A percentile compares a stretch with the other conserved stretches of the same genome.
Evolutionary conservation across 2,329 filamentous ascomycete species (phyloP).

Genomic region (Biscogniauxia sp.): DNA sequence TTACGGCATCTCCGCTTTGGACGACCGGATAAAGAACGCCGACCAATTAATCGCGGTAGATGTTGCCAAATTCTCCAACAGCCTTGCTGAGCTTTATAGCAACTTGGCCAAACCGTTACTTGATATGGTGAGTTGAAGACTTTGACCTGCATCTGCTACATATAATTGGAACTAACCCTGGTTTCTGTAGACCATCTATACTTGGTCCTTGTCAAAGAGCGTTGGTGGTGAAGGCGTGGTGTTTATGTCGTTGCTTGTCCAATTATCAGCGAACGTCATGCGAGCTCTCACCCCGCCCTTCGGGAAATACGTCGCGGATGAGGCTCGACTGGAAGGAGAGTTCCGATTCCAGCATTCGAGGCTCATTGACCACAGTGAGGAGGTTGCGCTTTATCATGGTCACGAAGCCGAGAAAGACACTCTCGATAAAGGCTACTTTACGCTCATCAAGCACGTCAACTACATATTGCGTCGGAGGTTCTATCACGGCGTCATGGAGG

Average conservation of each 20-base stretch:
- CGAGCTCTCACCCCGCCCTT: conserved; percentile 92
- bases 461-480: conserved; percentile 85
- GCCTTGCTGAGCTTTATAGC: conserved; percentile 89
- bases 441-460: conserved; percentile 98
- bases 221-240: conserved; percentile 96
- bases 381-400: conserved; percentile 87
- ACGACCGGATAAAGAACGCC: conserved; percentile 97
- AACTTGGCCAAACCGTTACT: conserved; percentile 92
- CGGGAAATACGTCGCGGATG: conserved; percentile 95
- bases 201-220: conserved; percentile 86
- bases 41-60: conserved; percentile 97
- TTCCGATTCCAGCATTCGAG: conserved; percentile 94
- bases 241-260: conserved; percentile 91
- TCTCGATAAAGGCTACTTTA: conserved; percentile 97
- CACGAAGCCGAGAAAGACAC: conserved; percentile 95
- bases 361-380: conserved; percentile 93
- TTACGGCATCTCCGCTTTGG: conserved; percentile 90
- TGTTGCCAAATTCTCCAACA: conserved; percentile 94
- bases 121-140: conserved; percentile 67
- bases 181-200: conserved; percentile 73
- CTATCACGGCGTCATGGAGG: conserved; percentile 99
- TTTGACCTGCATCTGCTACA: no score
- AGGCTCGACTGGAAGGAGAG: conserved; percentile 90
- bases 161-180: conserved; percentile 15
- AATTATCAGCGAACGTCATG: conserved; percentile 91